These are phyloP conservation scores for Sugiyamaella valdiviana DNA, from an alignment of 805 yeast genomes.

Conservation along the genomic window DNA sequence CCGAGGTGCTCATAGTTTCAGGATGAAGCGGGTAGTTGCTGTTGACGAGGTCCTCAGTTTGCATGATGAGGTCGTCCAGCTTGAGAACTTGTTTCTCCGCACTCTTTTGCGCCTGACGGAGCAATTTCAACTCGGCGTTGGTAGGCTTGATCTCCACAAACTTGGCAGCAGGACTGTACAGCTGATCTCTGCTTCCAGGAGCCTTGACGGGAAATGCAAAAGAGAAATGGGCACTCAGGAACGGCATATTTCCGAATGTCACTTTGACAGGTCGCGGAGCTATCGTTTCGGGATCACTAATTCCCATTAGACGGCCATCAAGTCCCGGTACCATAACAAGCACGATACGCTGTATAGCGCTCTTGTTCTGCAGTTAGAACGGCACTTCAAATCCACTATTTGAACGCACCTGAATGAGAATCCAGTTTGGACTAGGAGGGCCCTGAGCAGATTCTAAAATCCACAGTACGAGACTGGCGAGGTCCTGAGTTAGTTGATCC, in stretches of 20 bases:
- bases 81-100: constrained; percentile 23
- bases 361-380: constrained; percentile 33
- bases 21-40: constrained; percentile 61
- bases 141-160: constrained; percentile 53
- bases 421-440: constrained; percentile 42
- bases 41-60: constrained; percentile 41
- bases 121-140: constrained; percentile 46
- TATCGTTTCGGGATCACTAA: constrained; percentile 19
- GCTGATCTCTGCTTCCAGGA: constrained; percentile 60
- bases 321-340: constrained; percentile 64
- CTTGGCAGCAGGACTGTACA: constrained; percentile 49
- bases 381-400: too few relatives aligned
- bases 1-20: constrained; percentile 19
- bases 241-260: constrained; percentile 28
- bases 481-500: constrained; percentile 26
- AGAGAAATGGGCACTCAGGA: constrained; percentile 38
- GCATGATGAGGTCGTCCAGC: constrained; percentile 49
- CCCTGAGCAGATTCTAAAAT: constrained; percentile 34
- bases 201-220: constrained; percentile 45
- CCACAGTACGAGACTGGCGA: constrained; percentile 44
- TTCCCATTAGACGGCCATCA: constrained; percentile 40
- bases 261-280: constrained; percentile 8
- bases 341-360: constrained; percentile 47
- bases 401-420: constrained; percentile 34
- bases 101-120: constrained; percentile 15